Evolutionary conservation across 139 green algal species (phyloP).

Genomic region (Ostreobium quekettii): DNA sequence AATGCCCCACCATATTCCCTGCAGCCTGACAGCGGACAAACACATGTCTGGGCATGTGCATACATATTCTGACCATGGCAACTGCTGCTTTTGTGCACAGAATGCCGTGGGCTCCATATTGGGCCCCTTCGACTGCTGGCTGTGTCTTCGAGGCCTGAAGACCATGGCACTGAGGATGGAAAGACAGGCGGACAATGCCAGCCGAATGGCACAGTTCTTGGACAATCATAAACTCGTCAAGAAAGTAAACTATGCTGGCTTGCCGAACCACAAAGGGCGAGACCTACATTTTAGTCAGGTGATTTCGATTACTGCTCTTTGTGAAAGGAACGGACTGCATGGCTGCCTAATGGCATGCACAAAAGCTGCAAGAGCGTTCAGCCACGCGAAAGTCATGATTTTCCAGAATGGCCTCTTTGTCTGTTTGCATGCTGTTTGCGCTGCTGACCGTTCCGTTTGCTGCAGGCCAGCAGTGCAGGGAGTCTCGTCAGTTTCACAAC

Average conservation of each 20-base stretch:
- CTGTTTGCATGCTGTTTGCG: not conserved
- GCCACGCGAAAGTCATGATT: not conserved
- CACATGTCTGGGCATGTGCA: too few relatives aligned
- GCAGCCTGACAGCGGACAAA: too few relatives aligned
- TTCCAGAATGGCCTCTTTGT: not conserved
- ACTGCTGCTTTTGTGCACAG: slow-evolving; percentile 18
- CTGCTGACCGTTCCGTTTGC: not conserved
- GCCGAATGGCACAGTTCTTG: slow-evolving; percentile 73
- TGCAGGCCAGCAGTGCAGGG: slow-evolving; percentile 6
- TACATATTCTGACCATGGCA: not conserved
- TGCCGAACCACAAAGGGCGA: slow-evolving; percentile 42
- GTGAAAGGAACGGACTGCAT: not conserved
- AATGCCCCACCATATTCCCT: not conserved
- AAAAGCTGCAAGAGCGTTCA: not conserved
- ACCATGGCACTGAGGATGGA: slow-evolving; percentile 96
- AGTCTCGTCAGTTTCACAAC: slow-evolving; percentile 38
- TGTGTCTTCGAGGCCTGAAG: slow-evolving; percentile 87
- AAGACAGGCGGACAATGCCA: slow-evolving; percentile 52
- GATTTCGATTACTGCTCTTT: slow-evolving; percentile 7
- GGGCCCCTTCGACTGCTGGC: slow-evolving; percentile 94
- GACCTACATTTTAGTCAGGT: slow-evolving; percentile 56
- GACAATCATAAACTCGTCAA: slow-evolving; percentile 69
- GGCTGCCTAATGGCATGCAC: not conserved
- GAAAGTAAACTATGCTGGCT: slow-evolving; percentile 83
- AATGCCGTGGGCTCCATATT: slow-evolving; percentile 87